phyloP scores from a whole-genome alignment of 1,284 basidiomycete genomes.

The Papiliotrema terrestris region DNA sequence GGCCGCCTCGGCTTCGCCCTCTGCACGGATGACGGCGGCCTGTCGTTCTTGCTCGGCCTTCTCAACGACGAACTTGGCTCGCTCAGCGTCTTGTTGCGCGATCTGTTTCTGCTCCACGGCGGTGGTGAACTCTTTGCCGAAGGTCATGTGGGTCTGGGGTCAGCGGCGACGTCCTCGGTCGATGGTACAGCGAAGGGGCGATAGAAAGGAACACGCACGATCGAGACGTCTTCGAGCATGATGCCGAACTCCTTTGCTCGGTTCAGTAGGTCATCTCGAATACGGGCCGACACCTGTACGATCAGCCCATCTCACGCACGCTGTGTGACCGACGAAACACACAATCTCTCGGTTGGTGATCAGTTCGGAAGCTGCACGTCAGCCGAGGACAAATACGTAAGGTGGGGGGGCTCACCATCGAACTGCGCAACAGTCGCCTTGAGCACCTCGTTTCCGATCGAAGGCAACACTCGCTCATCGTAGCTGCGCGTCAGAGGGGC shows the following conservation, averaged over 20 bases:
- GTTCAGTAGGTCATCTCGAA: conserved; percentile 86
- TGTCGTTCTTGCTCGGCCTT: conserved; percentile 96
- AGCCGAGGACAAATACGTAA: neutral
- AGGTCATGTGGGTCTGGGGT: conserved; percentile 54
- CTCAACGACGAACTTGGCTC: conserved; percentile 98
- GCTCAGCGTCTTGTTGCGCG: conserved; percentile 76
- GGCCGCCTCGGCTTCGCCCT: conserved; percentile 97
- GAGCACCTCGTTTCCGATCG: conserved; percentile 95
- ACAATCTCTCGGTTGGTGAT: conserved; percentile 63
- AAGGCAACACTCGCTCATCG: conserved; percentile 85
- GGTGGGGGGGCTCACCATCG: conserved; percentile 56
- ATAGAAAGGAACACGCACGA: conserved; percentile 46
- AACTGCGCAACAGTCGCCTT: conserved; percentile 99
- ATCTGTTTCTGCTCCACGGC: conserved; percentile 90
- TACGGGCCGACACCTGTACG: conserved; percentile 84
- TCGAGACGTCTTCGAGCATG: conserved; percentile 93
- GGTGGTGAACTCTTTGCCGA: conserved; percentile 55
- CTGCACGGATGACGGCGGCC: conserved; percentile 94
- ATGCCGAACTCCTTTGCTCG: conserved; percentile 97
- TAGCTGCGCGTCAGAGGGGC: conserved; percentile 53
- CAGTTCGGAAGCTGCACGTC: conserved; percentile 69
- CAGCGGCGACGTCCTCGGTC: neutral
- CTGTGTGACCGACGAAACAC: conserved; percentile 1
- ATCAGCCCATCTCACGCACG: neutral
- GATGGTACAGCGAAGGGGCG: neutral